Percentiles rank a stretch among this genome's conserved stretches.
phyloP scores from a whole-genome alignment of 1,139 yeast species.

The Candida sanyaensis region DNA sequence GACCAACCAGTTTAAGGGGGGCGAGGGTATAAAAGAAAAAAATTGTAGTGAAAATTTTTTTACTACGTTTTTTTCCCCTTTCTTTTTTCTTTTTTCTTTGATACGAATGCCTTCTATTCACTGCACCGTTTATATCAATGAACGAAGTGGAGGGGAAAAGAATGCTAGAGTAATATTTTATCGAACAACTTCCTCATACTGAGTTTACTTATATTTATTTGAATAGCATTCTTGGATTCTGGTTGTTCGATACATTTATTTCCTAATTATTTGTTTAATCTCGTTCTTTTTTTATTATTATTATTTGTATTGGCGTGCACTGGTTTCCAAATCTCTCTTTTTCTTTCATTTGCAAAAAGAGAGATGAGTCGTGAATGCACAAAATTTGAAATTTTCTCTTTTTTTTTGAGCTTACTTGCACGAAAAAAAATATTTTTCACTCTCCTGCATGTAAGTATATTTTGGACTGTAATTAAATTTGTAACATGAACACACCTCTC shows the following conservation, averaged over 20 bases:
- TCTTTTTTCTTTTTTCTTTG: constrained; percentile 26
- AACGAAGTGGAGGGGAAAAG: constrained; percentile 53
- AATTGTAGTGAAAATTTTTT: background rate
- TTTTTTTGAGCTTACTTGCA: background rate
- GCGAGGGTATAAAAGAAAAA: background rate
- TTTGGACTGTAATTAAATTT: background rate
- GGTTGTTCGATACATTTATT: constrained; percentile 34
- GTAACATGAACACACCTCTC: background rate
- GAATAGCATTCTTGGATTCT: constrained; percentile 35
- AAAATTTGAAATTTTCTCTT: background rate
- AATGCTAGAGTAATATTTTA: constrained; percentile 30
- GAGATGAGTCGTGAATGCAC: background rate
- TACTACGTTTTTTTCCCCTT: constrained; percentile 4
- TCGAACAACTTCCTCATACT: constrained; percentile 44
- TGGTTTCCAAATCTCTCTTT: no score
- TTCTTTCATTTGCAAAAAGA: background rate
- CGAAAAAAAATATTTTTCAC: no score
- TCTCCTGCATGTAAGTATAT: no score
- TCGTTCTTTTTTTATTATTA: background rate
- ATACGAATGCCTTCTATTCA: constrained; percentile 63
- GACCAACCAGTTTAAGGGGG: no score
- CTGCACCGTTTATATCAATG: constrained; percentile 53
- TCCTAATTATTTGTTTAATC: background rate
- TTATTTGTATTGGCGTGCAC: no score
- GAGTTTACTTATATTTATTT: constrained; percentile 22